These are phyloP conservation scores for Amanita pseudoporphyria DNA, from an alignment of 768 basidiomycete genomes.

Conservation along the genomic window DNA sequence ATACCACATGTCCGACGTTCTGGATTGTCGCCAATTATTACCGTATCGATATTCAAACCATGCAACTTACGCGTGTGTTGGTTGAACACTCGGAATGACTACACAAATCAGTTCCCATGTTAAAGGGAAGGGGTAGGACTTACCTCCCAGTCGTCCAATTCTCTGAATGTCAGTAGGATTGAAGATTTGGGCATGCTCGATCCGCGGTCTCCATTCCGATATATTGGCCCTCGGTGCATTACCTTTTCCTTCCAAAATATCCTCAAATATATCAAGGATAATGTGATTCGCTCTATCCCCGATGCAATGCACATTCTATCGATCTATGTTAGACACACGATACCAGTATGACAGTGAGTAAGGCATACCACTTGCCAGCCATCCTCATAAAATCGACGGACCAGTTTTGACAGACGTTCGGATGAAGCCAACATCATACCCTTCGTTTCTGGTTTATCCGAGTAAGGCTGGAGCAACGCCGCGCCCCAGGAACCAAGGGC, in stretches of 20 bases:
- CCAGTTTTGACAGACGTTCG: constrained; percentile 40
- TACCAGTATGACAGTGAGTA: not conserved
- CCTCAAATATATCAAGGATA: constrained; percentile 77
- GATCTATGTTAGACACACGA: not conserved
- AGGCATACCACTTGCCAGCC: constrained; percentile 76
- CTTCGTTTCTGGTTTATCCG: constrained; percentile 59
- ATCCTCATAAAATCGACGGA: constrained; percentile 57
- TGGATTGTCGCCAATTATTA: constrained; percentile 17
- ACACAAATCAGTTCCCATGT: not conserved
- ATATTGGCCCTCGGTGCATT: constrained; percentile 21
- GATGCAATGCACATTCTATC: constrained; percentile 80
- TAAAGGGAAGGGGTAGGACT: constrained; percentile 13
- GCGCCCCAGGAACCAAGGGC: constrained; percentile 92
- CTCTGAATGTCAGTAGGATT: constrained; percentile 58
- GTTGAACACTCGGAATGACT: constrained; percentile 92
- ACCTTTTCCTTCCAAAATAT: constrained; percentile 31
- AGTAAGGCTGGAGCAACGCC: constrained; percentile 77
- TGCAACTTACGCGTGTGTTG: constrained; percentile 71
- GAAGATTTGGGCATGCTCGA: constrained; percentile 94
- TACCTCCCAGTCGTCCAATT: constrained; percentile 65
- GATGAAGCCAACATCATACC: constrained; percentile 62
- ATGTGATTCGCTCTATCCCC: constrained; percentile 83
- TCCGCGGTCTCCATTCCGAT: constrained; percentile 55
- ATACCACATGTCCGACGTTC: constrained; percentile 88
- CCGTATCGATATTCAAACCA: not conserved